phyloP scores from a whole-genome alignment of 169 alveolate species.

The Plasmodium adleri region DNA sequence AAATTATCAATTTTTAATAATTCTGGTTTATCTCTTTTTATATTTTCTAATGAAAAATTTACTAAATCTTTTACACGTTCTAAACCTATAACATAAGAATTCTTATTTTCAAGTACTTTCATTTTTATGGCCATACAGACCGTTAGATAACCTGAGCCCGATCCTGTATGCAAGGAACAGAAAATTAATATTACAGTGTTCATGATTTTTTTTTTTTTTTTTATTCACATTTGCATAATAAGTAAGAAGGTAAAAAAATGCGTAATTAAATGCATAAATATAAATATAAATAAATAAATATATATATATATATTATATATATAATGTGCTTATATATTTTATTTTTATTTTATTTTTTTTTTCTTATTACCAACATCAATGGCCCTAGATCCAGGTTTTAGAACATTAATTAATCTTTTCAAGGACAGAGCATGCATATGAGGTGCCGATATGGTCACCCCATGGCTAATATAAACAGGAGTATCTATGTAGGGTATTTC shows the following conservation, averaged over 20 bases:
- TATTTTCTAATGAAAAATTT: slow-evolving; percentile 50
- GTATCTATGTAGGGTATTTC: slow-evolving; percentile 73
- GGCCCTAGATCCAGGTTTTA: slow-evolving; percentile 76
- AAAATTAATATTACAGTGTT: too few relatives aligned
- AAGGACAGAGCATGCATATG: slow-evolving; percentile 76
- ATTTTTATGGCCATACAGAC: slow-evolving; percentile 74
- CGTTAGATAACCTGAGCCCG: slow-evolving; percentile 74
- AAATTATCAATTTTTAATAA: slow-evolving; percentile 60
- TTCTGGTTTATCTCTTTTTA: slow-evolving; percentile 73
- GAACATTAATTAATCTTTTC: slow-evolving; percentile 53
- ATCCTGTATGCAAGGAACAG: slow-evolving; percentile 15
- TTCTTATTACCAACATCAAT: slow-evolving; percentile 62
- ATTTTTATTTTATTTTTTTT: background rate
- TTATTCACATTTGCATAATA: background rate
- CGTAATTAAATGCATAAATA: background rate
- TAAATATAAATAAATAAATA: background rate
- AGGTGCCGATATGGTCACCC: slow-evolving; percentile 73
- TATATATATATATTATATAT: background rate
- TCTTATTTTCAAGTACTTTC: slow-evolving; percentile 59
- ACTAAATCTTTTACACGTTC: slow-evolving; percentile 73
- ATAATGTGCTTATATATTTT: background rate
- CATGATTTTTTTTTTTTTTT: too few relatives aligned
- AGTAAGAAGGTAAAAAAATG: too few relatives aligned
- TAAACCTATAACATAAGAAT: slow-evolving; percentile 67
- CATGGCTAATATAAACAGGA: slow-evolving; percentile 75